A percentile compares a stretch with the other conserved stretches of the same genome.
Evolutionary conservation across 192 early-diverging fungal species (phyloP).

Genomic region (Blastocladiella britannica): DNA sequence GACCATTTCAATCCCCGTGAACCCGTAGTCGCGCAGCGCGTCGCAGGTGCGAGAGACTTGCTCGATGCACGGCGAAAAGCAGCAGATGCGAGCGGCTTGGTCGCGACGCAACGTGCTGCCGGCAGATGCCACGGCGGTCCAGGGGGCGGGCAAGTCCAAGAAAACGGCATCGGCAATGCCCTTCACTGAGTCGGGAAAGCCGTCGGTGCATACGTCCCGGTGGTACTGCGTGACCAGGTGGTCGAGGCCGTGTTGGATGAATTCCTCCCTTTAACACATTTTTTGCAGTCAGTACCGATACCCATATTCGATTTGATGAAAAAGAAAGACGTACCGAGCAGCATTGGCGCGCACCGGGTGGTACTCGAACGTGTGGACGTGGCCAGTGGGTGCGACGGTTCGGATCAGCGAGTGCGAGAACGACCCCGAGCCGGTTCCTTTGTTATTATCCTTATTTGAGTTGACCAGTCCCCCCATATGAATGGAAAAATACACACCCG

Average conservation of each 20-base stretch:
- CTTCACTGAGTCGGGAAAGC: constrained; percentile 57
- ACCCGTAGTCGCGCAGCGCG: constrained; percentile 59
- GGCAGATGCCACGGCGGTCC: constrained; percentile 75
- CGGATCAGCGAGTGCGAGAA: constrained; percentile 88
- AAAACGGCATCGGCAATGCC: constrained; percentile 72
- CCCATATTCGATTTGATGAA: no score
- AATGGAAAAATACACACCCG: no score
- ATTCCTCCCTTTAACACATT: constrained; percentile 44
- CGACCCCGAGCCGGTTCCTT: constrained; percentile 82
- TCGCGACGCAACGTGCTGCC: constrained; percentile 63
- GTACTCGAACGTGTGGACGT: constrained; percentile 87
- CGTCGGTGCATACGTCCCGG: constrained; percentile 72
- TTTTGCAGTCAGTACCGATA: no score
- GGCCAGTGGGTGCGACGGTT: constrained; percentile 65
- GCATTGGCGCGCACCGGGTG: constrained; percentile 54
- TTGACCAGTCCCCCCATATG: not conserved
- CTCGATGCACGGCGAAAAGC: constrained; percentile 90
- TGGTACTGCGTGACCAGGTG: constrained; percentile 49
- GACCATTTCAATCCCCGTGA: constrained; percentile 78
- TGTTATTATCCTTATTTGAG: constrained; percentile 2
- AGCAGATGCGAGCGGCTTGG: constrained; percentile 68
- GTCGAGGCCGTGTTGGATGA: constrained; percentile 49
- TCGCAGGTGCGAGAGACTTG: constrained; percentile 66
- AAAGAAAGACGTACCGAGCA: constrained; percentile 15
- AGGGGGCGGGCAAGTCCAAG: constrained; percentile 86